These are phyloP conservation scores for Pinus tabuliformis DNA, from an alignment of 75 land plant genomes.

Conservation along the genomic window DNA sequence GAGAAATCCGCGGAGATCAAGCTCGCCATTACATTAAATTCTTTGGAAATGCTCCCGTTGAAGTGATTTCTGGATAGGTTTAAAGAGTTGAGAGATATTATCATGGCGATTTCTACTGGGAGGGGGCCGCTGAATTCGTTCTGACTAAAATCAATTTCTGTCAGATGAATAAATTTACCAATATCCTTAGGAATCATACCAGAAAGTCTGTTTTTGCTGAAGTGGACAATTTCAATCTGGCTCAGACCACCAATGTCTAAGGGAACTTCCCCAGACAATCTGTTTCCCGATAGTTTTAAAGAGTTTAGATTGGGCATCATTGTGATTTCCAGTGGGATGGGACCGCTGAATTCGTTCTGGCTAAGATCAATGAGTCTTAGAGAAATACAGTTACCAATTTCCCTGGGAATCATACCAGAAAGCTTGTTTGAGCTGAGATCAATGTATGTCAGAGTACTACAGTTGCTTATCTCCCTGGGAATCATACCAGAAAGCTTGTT, in stretches of 20 bases:
- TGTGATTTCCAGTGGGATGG: no score
- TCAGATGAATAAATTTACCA: conserved; percentile 22
- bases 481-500: no score
- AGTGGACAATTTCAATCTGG: no score
- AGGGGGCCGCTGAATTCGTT: conserved; percentile 28
- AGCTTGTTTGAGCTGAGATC: no score
- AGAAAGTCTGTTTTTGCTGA: conserved; percentile 22
- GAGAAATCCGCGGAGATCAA: conserved; percentile 38
- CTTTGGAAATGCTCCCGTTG: conserved; percentile 19
- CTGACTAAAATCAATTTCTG: conserved; percentile 23
- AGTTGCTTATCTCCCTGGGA: no score
- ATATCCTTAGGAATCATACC: conserved; percentile 27
- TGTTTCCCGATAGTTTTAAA: no score
- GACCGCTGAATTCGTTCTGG: no score
- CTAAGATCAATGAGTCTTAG: no score
- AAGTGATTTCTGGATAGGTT: conserved; percentile 27
- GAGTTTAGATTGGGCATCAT: no score
- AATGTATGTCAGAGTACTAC: no score
- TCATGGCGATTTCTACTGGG: conserved; percentile 14
- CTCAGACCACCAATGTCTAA: background rate
- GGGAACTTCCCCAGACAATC: background rate
- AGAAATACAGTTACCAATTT: no score
- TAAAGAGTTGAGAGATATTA: conserved; percentile 18
- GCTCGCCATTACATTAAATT: conserved; percentile 8
- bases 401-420: no score